A percentile compares a stretch with the other conserved stretches of the same genome.
phyloP scores from a whole-genome alignment of 2,329 filamentous ascomycete species.

The Calycina herbarum region DNA sequence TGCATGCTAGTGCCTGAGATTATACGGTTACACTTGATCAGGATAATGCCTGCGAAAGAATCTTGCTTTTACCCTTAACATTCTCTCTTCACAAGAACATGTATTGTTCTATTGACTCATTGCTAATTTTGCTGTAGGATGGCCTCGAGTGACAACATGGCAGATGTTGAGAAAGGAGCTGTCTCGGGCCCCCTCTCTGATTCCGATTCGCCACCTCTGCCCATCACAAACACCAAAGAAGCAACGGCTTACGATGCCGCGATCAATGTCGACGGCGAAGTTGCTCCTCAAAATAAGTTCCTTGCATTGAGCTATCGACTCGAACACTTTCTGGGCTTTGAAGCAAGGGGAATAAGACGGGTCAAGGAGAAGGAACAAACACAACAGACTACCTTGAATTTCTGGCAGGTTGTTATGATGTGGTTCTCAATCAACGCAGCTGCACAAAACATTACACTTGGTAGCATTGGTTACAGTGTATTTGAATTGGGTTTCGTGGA shows the following conservation, averaged over 20 bases:
- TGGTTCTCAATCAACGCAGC: constrained; percentile 65
- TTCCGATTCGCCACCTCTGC: constrained; percentile 2
- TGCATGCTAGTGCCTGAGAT: constrained; percentile 62
- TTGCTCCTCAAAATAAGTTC: constrained; percentile 18
- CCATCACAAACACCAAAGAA: background rate
- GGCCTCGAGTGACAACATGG: constrained; percentile 21
- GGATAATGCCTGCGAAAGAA: constrained; percentile 99
- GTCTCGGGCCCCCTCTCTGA: constrained; percentile 3
- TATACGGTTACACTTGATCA: constrained; percentile 96
- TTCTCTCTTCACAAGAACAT: background rate
- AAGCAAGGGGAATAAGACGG: constrained; percentile 60
- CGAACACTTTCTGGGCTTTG: constrained; percentile 37
- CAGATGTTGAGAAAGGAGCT: constrained; percentile 28
- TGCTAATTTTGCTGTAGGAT: constrained; percentile 24
- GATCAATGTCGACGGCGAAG: constrained; percentile 18
- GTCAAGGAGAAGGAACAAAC: constrained; percentile 56
- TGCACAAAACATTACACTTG: constrained; percentile 64
- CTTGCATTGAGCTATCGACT: constrained; percentile 25
- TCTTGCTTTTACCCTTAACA: constrained; percentile 63
- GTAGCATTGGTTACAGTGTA: constrained; percentile 59
- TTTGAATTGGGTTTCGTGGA: constrained; percentile 60
- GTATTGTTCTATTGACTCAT: background rate
- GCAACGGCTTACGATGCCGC: constrained; percentile 19
- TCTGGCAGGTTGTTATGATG: constrained; percentile 44
- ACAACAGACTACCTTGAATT: constrained; percentile 30